Evolutionary conservation across 345 rosid genomes (phyloP).

Genomic region (Eucalyptus pauciflora): DNA sequence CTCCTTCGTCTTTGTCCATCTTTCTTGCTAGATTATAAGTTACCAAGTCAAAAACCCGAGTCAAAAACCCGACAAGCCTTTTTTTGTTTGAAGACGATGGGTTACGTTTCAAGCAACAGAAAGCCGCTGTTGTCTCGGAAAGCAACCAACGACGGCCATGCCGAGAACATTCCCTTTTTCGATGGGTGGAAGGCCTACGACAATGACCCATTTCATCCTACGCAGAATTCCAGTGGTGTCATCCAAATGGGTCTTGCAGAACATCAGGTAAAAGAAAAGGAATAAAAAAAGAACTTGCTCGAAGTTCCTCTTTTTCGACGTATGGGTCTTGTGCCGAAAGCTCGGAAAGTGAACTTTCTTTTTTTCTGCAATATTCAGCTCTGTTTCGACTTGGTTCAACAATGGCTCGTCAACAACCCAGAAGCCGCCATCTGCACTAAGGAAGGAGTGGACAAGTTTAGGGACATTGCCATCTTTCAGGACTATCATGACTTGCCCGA

Average conservation of each 20-base stretch:
- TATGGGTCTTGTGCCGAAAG: neutral
- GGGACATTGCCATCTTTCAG: too few relatives aligned
- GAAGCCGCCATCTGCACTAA: too few relatives aligned
- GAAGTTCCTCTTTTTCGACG: neutral
- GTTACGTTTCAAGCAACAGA: too few relatives aligned
- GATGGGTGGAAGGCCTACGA: conserved; percentile 94
- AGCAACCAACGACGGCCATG: conserved; percentile 66
- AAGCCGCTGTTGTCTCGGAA: conserved; percentile 1
- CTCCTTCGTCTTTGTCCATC: too few relatives aligned
- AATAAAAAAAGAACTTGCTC: neutral
- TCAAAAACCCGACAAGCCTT: too few relatives aligned
- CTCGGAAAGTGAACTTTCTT: neutral
- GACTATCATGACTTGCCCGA: too few relatives aligned
- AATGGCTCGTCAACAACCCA: too few relatives aligned
- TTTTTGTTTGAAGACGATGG: too few relatives aligned
- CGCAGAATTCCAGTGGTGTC: conserved; percentile 51
- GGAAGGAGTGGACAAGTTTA: too few relatives aligned
- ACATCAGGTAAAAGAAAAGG: conserved; percentile 42
- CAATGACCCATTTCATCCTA: conserved; percentile 55
- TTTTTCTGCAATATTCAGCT: neutral
- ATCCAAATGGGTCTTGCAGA: conserved; percentile 99
- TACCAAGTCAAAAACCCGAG: too few relatives aligned
- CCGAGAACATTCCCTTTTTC: conserved; percentile 60
- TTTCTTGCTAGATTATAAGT: too few relatives aligned
- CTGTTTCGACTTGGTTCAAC: too few relatives aligned